These are phyloP conservation scores for Curvularia sp. DNA, from an alignment of 2,329 filamentous ascomycete genomes.

Conservation along the genomic window DNA sequence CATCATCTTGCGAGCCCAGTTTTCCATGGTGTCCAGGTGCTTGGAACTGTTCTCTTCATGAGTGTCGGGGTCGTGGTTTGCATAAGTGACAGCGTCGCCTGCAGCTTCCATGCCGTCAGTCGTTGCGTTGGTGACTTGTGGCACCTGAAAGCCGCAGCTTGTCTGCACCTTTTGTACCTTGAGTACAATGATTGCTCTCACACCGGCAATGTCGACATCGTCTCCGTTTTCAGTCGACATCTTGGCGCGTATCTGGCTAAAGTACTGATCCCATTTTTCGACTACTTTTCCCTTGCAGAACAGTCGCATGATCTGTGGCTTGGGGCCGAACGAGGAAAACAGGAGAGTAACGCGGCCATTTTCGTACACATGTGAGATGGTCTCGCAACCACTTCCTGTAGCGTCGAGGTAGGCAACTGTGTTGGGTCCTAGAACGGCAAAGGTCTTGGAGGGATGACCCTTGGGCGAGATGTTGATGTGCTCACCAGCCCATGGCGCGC, in stretches of 20 bases:
- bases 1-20: slow-evolving; percentile 59
- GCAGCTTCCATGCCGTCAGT: slow-evolving; percentile 10
- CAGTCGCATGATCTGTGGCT: slow-evolving; percentile 68
- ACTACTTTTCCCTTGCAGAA: slow-evolving; percentile 67
- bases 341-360: slow-evolving; percentile 78
- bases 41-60: slow-evolving; percentile 18
- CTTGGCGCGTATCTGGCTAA: slow-evolving; percentile 43
- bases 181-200: slow-evolving; percentile 65
- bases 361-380: slow-evolving; percentile 76
- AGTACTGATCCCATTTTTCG: slow-evolving; percentile 62
- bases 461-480: slow-evolving; percentile 83
- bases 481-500: slow-evolving; percentile 69
- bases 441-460: slow-evolving; percentile 68
- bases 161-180: slow-evolving; percentile 70
- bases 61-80: slow-evolving; percentile 27
- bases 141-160: slow-evolving; percentile 71
- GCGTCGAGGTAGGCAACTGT: slow-evolving; percentile 74
- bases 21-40: slow-evolving; percentile 62
- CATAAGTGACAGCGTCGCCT: slow-evolving; percentile 29
- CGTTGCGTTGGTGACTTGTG: slow-evolving; percentile 52
- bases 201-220: slow-evolving; percentile 33
- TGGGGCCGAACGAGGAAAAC: slow-evolving; percentile 70
- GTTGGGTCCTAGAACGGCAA: slow-evolving; percentile 65
- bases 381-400: slow-evolving; percentile 78
- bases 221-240: slow-evolving; percentile 52